Base-by-base conservation (phyloP, 1,284 basidiomycete species). In the Rhodotorula sp. region DNA sequence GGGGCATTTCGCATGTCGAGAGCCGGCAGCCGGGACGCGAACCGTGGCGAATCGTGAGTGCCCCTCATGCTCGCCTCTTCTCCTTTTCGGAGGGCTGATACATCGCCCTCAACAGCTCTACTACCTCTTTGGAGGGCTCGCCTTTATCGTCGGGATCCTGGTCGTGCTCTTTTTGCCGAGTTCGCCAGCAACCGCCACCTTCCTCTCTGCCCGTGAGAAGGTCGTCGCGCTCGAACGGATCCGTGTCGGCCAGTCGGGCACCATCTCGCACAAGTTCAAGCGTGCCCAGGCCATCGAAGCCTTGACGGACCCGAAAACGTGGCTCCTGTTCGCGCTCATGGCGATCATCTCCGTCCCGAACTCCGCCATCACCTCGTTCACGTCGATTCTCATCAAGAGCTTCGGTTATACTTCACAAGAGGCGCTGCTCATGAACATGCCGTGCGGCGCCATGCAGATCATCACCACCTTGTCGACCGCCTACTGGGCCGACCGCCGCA, bases 151-250 rank as follows among this genome's bases (percentile, higher is more conserved):
- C 19, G 88, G 87, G 16, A 75, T 86, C 31, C 81, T 81, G 60
- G 87, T 89, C 3, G 77, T 88, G 18, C 80, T 88, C 21, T 87
- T 85, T 84, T 81, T 90, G 45, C 88, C 88, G 0, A 87, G 88
- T 76, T 88, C 88, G 0, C 87, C 87, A 2, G 84, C 88, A 18
- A 84, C 86, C 74, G 88, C 88, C 1, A 79, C 77, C 15, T 84
- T 87, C 75, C 81, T 90, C n/a, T 86, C 84, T 0, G 82, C 81
- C 66, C 85, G 88, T 75, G 88, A 90, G 76, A 83, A 86, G 18
- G 84, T 88, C 60, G 86, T 88, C 47, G 86, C 84, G 7, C 80
- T 89, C 34, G 88, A 89, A 78, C 84, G 89, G 50, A 86, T 90
- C 21, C 84, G 87, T 43, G 83, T 87, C 69, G 88, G 89, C 72